phyloP scores from a whole-genome alignment of 768 basidiomycete species.

The Russula abietina region DNA sequence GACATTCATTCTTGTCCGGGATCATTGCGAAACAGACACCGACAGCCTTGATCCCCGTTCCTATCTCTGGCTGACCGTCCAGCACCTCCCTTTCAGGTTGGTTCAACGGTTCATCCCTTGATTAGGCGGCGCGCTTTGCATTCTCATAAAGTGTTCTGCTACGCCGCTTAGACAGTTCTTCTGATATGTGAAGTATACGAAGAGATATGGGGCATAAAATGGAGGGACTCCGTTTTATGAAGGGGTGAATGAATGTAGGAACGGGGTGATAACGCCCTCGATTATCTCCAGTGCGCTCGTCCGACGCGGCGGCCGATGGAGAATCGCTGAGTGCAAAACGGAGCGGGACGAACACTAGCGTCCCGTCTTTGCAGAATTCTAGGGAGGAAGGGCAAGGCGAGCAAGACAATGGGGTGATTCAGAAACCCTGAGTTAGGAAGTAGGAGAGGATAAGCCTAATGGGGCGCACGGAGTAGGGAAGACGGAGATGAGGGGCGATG shows the following conservation, averaged over 20 bases:
- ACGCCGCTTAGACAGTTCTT: neutral
- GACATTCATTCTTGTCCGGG: neutral
- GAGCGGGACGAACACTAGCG: neutral
- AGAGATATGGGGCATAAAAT: neutral
- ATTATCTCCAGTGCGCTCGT: constrained; percentile 3
- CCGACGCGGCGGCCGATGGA: constrained; percentile 9
- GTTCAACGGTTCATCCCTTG: neutral
- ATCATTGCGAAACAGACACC: neutral
- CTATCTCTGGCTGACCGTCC: neutral
- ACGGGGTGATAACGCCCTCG: neutral
- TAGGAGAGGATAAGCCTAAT: constrained; percentile 16
- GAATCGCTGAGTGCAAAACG: neutral
- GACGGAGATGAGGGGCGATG: constrained; percentile 23
- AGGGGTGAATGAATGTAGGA: neutral
- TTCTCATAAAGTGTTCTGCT: neutral
- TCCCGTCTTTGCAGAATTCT: constrained; percentile 1
- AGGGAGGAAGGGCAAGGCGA: neutral
- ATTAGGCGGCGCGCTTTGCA: neutral
- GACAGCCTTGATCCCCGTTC: neutral
- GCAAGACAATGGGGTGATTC: constrained; percentile 9
- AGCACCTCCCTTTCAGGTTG: neutral
- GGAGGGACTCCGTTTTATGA: neutral
- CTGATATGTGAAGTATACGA: neutral
- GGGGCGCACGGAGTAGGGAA: constrained; percentile 14
- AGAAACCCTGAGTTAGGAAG: constrained; percentile 4